Base-by-base conservation (phyloP, 2,329 filamentous ascomycete species). In the Trichophyton benhamiae region DNA sequence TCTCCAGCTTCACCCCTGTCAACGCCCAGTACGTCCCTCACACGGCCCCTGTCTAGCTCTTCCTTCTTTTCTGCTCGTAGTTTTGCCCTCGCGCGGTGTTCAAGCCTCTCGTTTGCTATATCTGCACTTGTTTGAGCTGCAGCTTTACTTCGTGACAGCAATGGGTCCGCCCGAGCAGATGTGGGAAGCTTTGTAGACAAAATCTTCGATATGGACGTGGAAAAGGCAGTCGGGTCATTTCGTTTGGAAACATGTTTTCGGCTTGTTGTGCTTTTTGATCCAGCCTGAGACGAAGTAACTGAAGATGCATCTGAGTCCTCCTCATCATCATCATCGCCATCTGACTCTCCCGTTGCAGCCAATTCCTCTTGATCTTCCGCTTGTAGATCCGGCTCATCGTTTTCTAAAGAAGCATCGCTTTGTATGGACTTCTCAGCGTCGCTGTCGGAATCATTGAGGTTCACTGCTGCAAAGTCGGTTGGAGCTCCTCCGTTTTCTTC, bases 151-250 rank as follows among this genome's bases (percentile, higher is more conserved):
- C 94, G 87, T 4, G 91, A 87, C 2, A 99, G 81, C n/a, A 99
- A 89, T 0, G 94, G 94, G 72, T 99, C 94, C 60, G 86, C 81
- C 25, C 91, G 87, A 71, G 90, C 90, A 36, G 87, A 83, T 6
- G 83, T 85, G 1, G 91, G 87, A 8, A 97, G 81, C 76, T 97
- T 97, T 58, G 90, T 92, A 61, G 85, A 86, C 52, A 99, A 82
- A 72, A 99, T 96, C 75, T 94, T 95, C 67, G 88, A 87, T 69
- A 99, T 90, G 58, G 91, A 96, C 1, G 87, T 95, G 25, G 92
- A 89, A 74, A 99, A 97, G 59, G 89, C 91, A 65, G 82, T 79
- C 2, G 94, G 91, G 74, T 99, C 92, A 76, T 96, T 95, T 71
- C 91, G 87, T 77, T 97, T 97, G 11, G 74, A 67, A 8, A 74